A percentile compares a stretch with the other conserved stretches of the same genome.
Conservation (phyloP, 2,329 filamentous ascomycete genomes). For the Talaromyces islandicus region DNA sequence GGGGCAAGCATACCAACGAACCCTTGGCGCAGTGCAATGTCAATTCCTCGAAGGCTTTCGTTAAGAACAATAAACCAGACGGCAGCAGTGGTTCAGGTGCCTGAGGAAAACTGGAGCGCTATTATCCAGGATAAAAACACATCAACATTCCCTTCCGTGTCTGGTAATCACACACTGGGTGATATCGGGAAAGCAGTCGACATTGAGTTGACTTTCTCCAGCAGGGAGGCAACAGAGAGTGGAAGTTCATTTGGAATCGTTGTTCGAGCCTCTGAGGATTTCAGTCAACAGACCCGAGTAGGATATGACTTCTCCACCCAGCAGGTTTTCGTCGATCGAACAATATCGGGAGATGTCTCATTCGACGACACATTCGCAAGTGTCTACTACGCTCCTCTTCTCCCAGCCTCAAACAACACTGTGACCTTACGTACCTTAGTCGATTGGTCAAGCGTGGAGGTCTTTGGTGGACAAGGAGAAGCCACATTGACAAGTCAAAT, state of each 20-base stretch:
- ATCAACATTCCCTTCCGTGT: constrained; percentile 3
- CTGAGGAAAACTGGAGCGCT: neutral
- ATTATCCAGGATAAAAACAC: neutral
- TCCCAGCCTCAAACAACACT: constrained; percentile 12
- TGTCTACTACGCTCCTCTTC: constrained; percentile 16
- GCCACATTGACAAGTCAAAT: constrained; percentile 22
- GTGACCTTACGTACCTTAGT: constrained; percentile 20
- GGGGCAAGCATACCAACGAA: constrained; percentile 16
- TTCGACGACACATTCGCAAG: constrained; percentile 20
- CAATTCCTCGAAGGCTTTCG: constrained; percentile 16
- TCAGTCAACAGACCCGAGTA: constrained; percentile 18
- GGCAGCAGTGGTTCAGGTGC: neutral
- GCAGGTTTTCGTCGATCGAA: constrained; percentile 20
- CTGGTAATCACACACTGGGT: constrained; percentile 13
- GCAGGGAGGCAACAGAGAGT: neutral
- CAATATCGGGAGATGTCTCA: constrained; percentile 15
- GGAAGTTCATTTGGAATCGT: constrained; percentile 16
- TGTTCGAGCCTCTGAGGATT: constrained; percentile 15
- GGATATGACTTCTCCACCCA: constrained; percentile 21
- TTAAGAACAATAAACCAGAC: constrained; percentile 15
- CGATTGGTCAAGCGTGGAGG: constrained; percentile 24
- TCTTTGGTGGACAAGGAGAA: constrained; percentile 23
- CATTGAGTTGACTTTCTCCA: constrained; percentile 17
- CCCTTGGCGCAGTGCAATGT: constrained; percentile 24
- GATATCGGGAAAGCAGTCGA: constrained; percentile 15